Percentiles rank a stretch among this genome's conserved stretches.
phyloP scores from a whole-genome alignment of 495 filamentous ascomycete genomes.

The Aspergillus avenaceus region DNA sequence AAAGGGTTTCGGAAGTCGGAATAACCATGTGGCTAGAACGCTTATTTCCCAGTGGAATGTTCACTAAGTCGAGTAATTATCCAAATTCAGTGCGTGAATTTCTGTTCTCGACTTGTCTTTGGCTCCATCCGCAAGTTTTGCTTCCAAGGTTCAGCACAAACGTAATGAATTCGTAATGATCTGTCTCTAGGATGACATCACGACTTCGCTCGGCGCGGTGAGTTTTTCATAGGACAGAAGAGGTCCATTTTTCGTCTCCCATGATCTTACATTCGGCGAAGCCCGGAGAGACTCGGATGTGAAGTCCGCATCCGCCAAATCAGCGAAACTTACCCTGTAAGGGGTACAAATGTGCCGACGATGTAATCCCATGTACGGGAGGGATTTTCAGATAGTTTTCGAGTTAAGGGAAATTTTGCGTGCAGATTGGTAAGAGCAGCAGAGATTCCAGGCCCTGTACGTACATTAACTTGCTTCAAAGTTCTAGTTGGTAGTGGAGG shows the following conservation, averaged over 20 bases:
- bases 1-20: not conserved
- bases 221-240: not conserved
- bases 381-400: too few species aligned
- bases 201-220: not conserved
- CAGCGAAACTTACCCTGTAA: not conserved
- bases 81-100: not conserved
- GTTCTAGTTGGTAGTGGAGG: not conserved
- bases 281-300: not conserved
- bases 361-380: too few species aligned
- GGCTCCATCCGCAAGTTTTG: not conserved
- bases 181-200: slow-evolving; percentile 9
- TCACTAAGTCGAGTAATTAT: not conserved
- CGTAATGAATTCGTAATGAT: not conserved
- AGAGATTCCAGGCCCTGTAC: not conserved
- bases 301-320: not conserved
- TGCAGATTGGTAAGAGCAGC: too few species aligned
- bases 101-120: not conserved
- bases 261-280: not conserved
- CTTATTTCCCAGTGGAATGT: not conserved
- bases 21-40: not conserved
- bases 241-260: too few species aligned
- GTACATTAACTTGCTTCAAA: not conserved
- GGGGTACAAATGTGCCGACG: too few species aligned
- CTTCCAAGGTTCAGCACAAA: slow-evolving; percentile 1
- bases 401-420: not conserved